Conservation (phyloP, 345 rosid species). For the Populus alba region DNA sequence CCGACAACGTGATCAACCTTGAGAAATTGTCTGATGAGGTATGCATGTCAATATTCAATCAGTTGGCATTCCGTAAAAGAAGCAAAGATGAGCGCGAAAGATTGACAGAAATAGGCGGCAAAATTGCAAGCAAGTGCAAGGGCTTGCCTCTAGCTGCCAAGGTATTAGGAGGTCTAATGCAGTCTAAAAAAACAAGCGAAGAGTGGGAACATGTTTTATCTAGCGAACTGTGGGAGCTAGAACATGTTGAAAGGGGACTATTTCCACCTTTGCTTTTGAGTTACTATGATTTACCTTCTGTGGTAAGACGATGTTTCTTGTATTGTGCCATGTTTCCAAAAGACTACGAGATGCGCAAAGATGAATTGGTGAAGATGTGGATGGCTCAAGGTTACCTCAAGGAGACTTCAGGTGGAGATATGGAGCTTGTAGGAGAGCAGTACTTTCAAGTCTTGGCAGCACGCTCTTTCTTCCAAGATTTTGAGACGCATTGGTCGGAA, state of each 20-base stretch:
- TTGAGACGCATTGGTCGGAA: rapidly evolving
- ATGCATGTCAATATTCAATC: not conserved
- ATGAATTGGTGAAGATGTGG: conserved; percentile 4
- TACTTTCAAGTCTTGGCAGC: not conserved
- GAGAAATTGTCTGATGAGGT: not conserved
- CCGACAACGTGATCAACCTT: not conserved
- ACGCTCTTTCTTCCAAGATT: conserved; percentile 7
- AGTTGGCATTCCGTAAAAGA: not conserved
- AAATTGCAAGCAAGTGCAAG: not conserved
- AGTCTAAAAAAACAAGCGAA: not conserved
- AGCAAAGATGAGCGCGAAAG: not conserved
- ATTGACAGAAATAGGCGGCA: not conserved
- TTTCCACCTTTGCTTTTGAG: too few relatives aligned
- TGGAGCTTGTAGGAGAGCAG: conserved; percentile 1
- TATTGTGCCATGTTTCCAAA: conserved; percentile 11
- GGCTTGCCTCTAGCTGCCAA: not conserved
- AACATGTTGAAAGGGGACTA: not conserved
- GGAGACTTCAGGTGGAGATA: not conserved
- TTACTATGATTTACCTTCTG: too few relatives aligned
- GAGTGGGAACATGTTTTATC: not conserved
- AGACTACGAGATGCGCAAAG: not conserved
- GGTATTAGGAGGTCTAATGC: not conserved
- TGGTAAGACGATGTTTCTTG: too few relatives aligned
- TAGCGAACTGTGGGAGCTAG: not conserved
- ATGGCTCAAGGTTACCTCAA: conserved; percentile 16